Evolutionary conservation across 108 stramenopile species (phyloP).

Genomic region (Cyclotella kingstonii): DNA sequence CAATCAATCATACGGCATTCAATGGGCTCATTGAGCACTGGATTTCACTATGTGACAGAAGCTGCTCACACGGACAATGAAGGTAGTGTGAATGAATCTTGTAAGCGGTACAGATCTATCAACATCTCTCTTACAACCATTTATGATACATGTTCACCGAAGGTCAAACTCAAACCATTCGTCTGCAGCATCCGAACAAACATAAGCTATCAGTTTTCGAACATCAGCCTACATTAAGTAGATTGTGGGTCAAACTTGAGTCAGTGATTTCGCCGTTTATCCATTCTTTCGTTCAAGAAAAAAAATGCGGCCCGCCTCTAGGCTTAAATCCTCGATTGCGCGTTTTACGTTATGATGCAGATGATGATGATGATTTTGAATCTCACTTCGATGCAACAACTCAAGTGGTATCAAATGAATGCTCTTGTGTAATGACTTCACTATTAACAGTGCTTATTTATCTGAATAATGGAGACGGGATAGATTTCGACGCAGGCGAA

Average conservation of each 20-base stretch:
- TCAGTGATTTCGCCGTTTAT: constrained; percentile 22
- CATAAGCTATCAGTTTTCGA: constrained; percentile 75
- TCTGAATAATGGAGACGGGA: constrained; percentile 65
- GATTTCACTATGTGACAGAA: constrained; percentile 61
- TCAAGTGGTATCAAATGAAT: constrained; percentile 2
- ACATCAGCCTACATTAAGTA: constrained; percentile 31
- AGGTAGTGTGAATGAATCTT: constrained; percentile 14
- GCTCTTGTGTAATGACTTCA: constrained; percentile 23
- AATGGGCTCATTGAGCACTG: constrained; percentile 12
- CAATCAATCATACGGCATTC: constrained; percentile 43
- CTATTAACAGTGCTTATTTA: constrained; percentile 69
- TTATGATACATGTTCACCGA: background rate
- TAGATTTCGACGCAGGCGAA: constrained; percentile 67
- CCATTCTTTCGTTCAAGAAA: constrained; percentile 21
- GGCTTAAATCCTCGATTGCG: constrained; percentile 75
- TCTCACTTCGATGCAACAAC: constrained; percentile 83
- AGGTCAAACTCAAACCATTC: constrained; percentile 30
- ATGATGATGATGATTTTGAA: constrained; percentile 61
- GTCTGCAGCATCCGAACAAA: constrained; percentile 55
- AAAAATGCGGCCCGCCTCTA: constrained; percentile 32
- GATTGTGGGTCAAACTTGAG: constrained; percentile 41
- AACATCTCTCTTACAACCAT: background rate
- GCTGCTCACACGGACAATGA: constrained; percentile 55
- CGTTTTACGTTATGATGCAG: constrained; percentile 65
- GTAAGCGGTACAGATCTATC: background rate